Conservation (phyloP, 768 basidiomycete species). For the Amanita thiersii region DNA sequence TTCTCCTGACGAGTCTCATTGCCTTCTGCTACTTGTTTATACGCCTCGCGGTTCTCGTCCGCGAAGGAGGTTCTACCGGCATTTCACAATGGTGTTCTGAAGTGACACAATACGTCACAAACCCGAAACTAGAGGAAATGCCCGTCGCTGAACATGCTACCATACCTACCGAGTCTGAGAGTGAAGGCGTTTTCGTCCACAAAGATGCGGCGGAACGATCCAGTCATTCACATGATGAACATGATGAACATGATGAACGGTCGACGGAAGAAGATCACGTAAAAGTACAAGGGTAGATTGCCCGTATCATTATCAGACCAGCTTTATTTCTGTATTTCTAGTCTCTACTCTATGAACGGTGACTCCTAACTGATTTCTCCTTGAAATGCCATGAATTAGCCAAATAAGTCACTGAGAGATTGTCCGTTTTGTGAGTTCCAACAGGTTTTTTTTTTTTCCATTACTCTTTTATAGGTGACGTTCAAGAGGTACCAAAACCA, state of each 20-base stretch:
- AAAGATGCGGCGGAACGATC: not conserved
- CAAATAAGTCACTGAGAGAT: no score
- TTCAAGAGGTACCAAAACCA: no score
- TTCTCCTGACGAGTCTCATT: conserved; percentile 22
- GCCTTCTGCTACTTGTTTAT: conserved; percentile 22
- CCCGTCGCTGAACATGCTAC: not conserved
- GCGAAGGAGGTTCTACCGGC: conserved; percentile 22
- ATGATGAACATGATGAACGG: no score
- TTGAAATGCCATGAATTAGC: no score
- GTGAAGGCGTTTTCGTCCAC: not conserved
- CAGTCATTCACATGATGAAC: not conserved
- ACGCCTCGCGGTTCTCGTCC: conserved; percentile 25
- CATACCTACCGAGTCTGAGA: not conserved
- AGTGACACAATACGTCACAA: not conserved
- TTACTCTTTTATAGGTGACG: no score
- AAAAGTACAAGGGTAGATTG: not conserved
- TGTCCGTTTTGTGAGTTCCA: no score
- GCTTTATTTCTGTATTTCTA: no score
- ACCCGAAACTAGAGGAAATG: no score
- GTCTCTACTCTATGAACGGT: no score
- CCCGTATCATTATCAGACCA: no score
- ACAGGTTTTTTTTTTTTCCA: no score
- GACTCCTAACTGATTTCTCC: no score
- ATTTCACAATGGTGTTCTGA: conserved; percentile 17
- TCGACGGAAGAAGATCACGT: not conserved